phyloP scores from a whole-genome alignment of 345 rosid species.

The Pistacia integerrima region DNA sequence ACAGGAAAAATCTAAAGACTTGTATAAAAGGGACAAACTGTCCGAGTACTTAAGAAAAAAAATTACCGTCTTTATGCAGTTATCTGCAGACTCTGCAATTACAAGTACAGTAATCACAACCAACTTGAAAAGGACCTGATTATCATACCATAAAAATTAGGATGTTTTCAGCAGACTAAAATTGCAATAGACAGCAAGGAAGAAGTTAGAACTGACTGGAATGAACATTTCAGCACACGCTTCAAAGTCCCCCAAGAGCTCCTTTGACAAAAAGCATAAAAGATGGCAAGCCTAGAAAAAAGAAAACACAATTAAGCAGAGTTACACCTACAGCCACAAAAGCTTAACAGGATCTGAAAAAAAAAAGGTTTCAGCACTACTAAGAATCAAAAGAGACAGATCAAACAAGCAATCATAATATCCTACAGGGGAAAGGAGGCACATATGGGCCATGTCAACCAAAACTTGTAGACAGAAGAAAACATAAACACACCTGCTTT shows the following conservation, averaged over 20 bases:
- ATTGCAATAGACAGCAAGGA: conserved; percentile 8
- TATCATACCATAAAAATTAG: conserved; percentile 41
- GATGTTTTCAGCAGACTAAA: conserved; percentile 23
- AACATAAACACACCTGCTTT: conserved; percentile 66
- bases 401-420: neutral
- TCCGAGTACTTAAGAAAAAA: conserved; percentile 10
- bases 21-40: neutral
- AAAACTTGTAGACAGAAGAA: conserved; percentile 15
- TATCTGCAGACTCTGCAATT: conserved; percentile 99
- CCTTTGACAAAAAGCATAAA: conserved; percentile 91
- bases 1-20: conserved; percentile 11
- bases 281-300: conserved; percentile 83
- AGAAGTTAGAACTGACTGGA: conserved; percentile 63
- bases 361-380: neutral
- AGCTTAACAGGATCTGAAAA: neutral
- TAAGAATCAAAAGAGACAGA: neutral
- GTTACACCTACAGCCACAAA: conserved; percentile 19
- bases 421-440: neutral
- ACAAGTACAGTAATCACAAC: conserved; percentile 99
- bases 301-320: conserved; percentile 17
- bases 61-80: conserved; percentile 92
- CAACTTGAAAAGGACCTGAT: conserved; percentile 99
- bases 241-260: conserved; percentile 96
- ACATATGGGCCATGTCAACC: neutral
- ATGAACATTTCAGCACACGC: conserved; percentile 91